Conservation (phyloP, 208 protist species). For the Trypanosoma melophagium region DNA sequence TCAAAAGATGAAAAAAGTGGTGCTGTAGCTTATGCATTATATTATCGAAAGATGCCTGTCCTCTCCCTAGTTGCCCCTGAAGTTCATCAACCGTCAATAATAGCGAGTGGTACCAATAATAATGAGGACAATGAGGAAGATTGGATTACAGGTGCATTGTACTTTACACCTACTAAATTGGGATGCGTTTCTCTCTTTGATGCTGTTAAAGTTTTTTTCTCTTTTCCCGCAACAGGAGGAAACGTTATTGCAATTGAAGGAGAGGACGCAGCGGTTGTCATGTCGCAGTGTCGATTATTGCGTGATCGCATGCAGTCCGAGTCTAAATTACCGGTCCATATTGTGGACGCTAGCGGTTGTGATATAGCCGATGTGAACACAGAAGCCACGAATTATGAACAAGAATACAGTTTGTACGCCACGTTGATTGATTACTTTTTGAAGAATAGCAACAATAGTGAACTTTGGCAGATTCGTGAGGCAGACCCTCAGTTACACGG, state of each 20-base stretch:
- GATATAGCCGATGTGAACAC: neutral
- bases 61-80: too few relatives aligned
- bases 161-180: conserved; percentile 1
- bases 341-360: conserved; percentile 21
- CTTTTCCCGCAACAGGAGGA: conserved; percentile 34
- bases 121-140: conserved; percentile 6
- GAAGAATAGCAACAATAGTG: conserved; percentile 5
- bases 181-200: conserved; percentile 8
- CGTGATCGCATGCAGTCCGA: conserved; percentile 8
- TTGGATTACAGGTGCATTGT: conserved; percentile 23
- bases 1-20: conserved; percentile 30
- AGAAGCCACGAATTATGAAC: neutral
- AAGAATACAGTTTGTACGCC: conserved; percentile 22
- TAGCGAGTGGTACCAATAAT: neutral
- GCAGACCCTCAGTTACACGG: conserved; percentile 47
- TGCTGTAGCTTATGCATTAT: conserved; percentile 62
- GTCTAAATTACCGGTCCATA: conserved; percentile 3
- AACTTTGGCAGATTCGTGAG: conserved; percentile 3
- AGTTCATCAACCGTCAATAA: conserved; percentile 28
- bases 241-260: conserved; percentile 21
- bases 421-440: conserved; percentile 29
- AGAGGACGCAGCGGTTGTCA: neutral
- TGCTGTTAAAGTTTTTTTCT: conserved; percentile 39
- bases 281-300: conserved; percentile 6
- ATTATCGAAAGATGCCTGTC: conserved; percentile 67